Evolutionary conservation across 805 yeast species (phyloP).

Genomic region (Candida piceae): DNA sequence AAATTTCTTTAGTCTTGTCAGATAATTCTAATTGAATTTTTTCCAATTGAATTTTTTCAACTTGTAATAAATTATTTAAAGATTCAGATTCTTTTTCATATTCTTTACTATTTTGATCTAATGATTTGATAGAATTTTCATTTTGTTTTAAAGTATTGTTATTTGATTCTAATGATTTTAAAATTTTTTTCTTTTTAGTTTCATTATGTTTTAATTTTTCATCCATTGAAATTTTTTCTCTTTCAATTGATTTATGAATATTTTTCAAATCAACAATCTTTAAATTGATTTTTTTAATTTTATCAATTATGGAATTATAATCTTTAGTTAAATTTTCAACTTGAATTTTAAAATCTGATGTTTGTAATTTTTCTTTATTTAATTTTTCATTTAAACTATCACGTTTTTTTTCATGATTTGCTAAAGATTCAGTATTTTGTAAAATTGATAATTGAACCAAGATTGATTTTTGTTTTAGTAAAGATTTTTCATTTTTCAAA

Average conservation of each 20-base stretch:
- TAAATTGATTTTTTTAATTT: slow-evolving; percentile 20
- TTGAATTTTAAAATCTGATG: slow-evolving; percentile 36
- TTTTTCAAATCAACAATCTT: slow-evolving; percentile 30
- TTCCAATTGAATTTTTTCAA: slow-evolving; percentile 55
- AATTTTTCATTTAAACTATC: slow-evolving; percentile 35
- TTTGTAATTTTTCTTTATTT: slow-evolving; percentile 38
- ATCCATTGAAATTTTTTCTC: slow-evolving; percentile 62
- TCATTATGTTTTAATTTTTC: slow-evolving; percentile 69
- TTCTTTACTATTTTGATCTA: slow-evolving; percentile 40
- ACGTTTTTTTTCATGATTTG: slow-evolving; percentile 33
- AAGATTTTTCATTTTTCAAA: slow-evolving; percentile 57
- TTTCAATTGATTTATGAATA: slow-evolving; percentile 41
- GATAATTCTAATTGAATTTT: slow-evolving; percentile 61
- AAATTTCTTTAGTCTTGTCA: slow-evolving; percentile 65
- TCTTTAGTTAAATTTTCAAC: slow-evolving; percentile 27
- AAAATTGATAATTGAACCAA: slow-evolving; percentile 49
- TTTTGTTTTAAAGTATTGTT: slow-evolving; percentile 40
- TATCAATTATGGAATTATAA: slow-evolving; percentile 20
- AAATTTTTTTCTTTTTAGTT: slow-evolving; percentile 53
- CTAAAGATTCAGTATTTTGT: slow-evolving; percentile 37
- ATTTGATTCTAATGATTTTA: slow-evolving; percentile 48
- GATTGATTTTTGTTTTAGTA: slow-evolving; percentile 47
- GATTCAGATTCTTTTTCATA: slow-evolving; percentile 40
- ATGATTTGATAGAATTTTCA: slow-evolving; percentile 40
- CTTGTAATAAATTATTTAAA: slow-evolving; percentile 40